Evolutionary conservation across 129 eudicot species (phyloP), one percentile per base, ranked within the genome.

Genomic region (Lactuca sativa): DNA sequence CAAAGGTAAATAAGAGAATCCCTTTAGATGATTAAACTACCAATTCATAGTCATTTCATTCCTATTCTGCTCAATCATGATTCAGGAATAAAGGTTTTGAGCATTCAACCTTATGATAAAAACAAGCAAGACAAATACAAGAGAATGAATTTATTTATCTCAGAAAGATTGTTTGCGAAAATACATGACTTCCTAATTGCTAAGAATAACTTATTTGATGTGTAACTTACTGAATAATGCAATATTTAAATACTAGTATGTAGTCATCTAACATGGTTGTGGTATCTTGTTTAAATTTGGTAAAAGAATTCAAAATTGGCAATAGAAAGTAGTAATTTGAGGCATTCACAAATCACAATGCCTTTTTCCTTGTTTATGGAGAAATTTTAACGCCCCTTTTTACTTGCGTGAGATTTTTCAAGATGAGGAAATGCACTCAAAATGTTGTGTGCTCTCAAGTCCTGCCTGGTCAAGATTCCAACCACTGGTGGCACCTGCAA

Each of bases 401-500:
- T 79, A 71, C 84, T 75, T 10, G 84, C 86, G 58, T 69, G 73
- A 17, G 92, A 76, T 69, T 67, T 86, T 69, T 74, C 84, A 51
- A 86, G 78, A 72, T 86, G 92, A 30, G 92, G 92, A 75, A 86
- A 86, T 3, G 74, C 92, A 69, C 64, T 84, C 73, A 80, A 80
- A 60, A 93, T 93, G 84, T 90, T 89, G 82, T 85, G 95, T 44
- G 97, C 86, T 77, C 91, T 90, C 90, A 93, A 73, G 74, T 93
- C 99, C 77, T 93, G 97, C 84, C 99, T 87, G 38, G 99, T 93
- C 82, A 93, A 83, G 75, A 93, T 87, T 70, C 99, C 99, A 62
- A 90, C 84, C 61, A 93, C 99, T 11, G 99, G 97, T 48, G 84
- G 80, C 74, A 83, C 92, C 99, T 93, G 80, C 62, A 77, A 14